Evolutionary conservation across 108 stramenopile species (phyloP).

Genomic region (Cyclostephanos invisitatus): DNA sequence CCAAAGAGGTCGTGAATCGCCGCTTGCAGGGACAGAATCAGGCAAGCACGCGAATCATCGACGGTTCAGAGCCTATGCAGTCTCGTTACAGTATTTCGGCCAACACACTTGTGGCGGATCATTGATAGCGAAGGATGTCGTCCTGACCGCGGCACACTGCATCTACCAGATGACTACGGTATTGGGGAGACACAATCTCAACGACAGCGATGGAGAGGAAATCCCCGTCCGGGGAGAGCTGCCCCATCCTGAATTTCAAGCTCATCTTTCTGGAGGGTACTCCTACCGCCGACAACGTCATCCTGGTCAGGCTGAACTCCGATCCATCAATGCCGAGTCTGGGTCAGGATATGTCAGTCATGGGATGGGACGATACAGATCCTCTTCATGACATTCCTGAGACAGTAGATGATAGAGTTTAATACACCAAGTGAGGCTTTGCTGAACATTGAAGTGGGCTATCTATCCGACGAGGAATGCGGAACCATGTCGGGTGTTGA

Average conservation of each 20-base stretch:
- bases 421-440: not conserved
- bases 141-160: too few relatives aligned
- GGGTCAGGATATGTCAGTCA: slow-evolving; percentile 37
- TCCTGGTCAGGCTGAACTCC: slow-evolving; percentile 29
- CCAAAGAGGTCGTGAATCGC: too few relatives aligned
- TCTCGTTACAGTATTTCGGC: slow-evolving; percentile 27
- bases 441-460: slow-evolving; percentile 16
- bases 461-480: slow-evolving; percentile 40
- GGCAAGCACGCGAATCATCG: too few relatives aligned
- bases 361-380: slow-evolving; percentile 54
- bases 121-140: slow-evolving; percentile 13
- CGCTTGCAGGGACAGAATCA: too few relatives aligned
- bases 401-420: too few relatives aligned
- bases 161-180: not conserved
- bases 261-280: slow-evolving; percentile 15
- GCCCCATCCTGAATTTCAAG: slow-evolving; percentile 28
- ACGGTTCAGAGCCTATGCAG: too few relatives aligned
- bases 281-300: not conserved
- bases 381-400: too few relatives aligned
- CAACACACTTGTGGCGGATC: slow-evolving; percentile 28
- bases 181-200: slow-evolving; percentile 23
- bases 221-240: slow-evolving; percentile 6
- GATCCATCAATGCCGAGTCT: slow-evolving; percentile 32
- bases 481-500: slow-evolving; percentile 1
- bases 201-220: slow-evolving; percentile 13